Evolutionary conservation across 306 rosid genomes (phyloP).

Genomic region (Echinosophora koreensis): DNA sequence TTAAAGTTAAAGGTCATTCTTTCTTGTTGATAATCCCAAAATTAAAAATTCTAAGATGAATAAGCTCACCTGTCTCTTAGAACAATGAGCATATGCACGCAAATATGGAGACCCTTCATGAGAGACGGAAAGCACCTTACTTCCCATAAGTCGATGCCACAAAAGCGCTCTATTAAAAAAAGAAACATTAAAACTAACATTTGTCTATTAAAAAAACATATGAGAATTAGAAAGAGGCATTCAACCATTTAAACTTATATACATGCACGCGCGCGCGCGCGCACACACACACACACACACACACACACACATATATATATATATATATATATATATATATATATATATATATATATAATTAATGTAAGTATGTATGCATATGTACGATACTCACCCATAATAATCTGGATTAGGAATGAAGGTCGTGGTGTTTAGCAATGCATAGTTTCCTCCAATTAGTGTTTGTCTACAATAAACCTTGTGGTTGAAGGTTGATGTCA

Average conservation of each 20-base stretch:
- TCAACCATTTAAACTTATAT: neutral
- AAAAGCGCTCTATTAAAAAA: conserved; percentile 45
- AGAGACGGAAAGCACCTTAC: conserved; percentile 37
- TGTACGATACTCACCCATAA: neutral
- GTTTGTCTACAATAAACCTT: conserved; percentile 62
- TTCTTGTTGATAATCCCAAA: too few relatives aligned
- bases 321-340: too few relatives aligned
- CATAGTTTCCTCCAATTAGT: conserved; percentile 69
- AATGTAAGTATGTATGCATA: neutral
- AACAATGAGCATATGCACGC: conserved; percentile 54
- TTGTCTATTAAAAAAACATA: too few relatives aligned
- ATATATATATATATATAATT: too few relatives aligned
- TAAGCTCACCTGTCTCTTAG: conserved; percentile 30
- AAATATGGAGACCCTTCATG: conserved; percentile 34
- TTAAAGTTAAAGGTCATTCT: too few relatives aligned
- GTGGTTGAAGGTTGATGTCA: conserved; percentile 53
- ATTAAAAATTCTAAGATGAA: neutral
- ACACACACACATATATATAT: too few relatives aligned
- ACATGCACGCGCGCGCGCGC: too few relatives aligned
- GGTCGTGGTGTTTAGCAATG: conserved; percentile 56
- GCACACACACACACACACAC: too few relatives aligned
- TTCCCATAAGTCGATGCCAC: conserved; percentile 59
- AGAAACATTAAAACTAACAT: too few relatives aligned
- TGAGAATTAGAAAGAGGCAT: too few relatives aligned
- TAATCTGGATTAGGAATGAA: conserved; percentile 32